Evolutionary conservation across 176 grass and related monocot species (phyloP), one percentile per base, ranked within the genome.

Genomic region (Rhynchospora tenuis): DNA sequence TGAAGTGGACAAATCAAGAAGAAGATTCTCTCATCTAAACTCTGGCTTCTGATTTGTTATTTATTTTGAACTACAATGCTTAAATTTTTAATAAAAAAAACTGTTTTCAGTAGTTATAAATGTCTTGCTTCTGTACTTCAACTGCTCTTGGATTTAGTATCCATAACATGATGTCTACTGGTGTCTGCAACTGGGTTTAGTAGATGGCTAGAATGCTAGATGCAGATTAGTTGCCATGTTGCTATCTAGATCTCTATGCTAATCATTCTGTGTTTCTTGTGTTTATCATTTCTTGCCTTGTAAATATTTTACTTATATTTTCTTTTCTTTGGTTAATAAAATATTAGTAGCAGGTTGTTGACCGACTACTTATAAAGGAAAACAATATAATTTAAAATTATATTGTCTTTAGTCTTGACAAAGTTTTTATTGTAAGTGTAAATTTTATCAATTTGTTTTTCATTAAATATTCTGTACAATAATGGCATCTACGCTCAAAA

Each of bases 111-210:
- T 52, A 20, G 8, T 62, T 22, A 46, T 23, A 17, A 14, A 14
- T 45, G 11, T 82, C 13, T 68, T 22, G 16, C 6, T 64, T 82
- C n/a, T 82, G 80, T 82, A 82, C 80, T 82, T 67, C 13, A 82
- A 66, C 61, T 29, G 26, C 60, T 67, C 61, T 54, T 33, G 78
- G 78, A 81, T 61, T 62, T 42, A 43, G 24, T 80, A 61, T 81
- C 58, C 31, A 19, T 62, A 57, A 62, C n/a, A 78, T 78, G 16
- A 17, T 81, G 29, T 81, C 28, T 33, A 5, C 7, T 72, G 11
- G 19, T 42, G 69, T 47, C 24, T 56, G 73, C 57, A 63, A 62
- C 9, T 63, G 29, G 59, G 62, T 81, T 52, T 52, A 31, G 79
- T 67, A 38, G 33, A 38, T 38, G 33, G 33, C 33, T 67, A 38